Evolutionary conservation across 1,284 basidiomycete genomes (phyloP).

Genomic region (Boletus smithii): DNA sequence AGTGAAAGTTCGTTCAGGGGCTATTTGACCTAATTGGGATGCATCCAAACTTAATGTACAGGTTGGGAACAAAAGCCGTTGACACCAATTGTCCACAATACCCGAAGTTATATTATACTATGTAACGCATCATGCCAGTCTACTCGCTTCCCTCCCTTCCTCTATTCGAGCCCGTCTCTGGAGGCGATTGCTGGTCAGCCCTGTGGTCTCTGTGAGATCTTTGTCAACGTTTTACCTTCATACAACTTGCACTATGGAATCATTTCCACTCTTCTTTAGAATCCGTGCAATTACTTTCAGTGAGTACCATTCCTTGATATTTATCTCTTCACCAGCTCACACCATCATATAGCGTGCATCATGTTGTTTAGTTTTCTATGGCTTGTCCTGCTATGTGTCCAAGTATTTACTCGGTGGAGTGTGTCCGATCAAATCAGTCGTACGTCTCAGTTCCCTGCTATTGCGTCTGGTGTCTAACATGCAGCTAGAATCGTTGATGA

Average conservation of each 20-base stretch:
- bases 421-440: conserved; percentile 38
- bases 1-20: conserved; percentile 15
- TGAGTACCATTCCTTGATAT: conserved; percentile 31
- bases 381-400: conserved; percentile 41
- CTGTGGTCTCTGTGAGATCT: conserved; percentile 25
- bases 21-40: conserved; percentile 5
- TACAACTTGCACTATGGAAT: conserved; percentile 30
- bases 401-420: conserved; percentile 41
- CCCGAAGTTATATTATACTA: conserved; percentile 3
- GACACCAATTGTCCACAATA: conserved; percentile 19
- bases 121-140: conserved; percentile 1
- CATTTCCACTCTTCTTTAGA: conserved; percentile 40
- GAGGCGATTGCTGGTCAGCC: conserved; percentile 24
- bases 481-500: conserved; percentile 40
- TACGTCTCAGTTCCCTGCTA: conserved; percentile 27
- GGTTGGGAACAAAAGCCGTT: conserved; percentile 23
- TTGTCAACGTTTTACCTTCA: background rate
- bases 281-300: conserved; percentile 40
- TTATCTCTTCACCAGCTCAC: background rate
- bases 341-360: conserved; percentile 33
- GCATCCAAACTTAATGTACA: background rate
- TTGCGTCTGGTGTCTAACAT: background rate
- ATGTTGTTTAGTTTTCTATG: conserved; percentile 42
- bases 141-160: background rate
- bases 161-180: conserved; percentile 8